Conservation (phyloP, 345 rosid genomes). For the Excoecaria cochinchinensis region DNA sequence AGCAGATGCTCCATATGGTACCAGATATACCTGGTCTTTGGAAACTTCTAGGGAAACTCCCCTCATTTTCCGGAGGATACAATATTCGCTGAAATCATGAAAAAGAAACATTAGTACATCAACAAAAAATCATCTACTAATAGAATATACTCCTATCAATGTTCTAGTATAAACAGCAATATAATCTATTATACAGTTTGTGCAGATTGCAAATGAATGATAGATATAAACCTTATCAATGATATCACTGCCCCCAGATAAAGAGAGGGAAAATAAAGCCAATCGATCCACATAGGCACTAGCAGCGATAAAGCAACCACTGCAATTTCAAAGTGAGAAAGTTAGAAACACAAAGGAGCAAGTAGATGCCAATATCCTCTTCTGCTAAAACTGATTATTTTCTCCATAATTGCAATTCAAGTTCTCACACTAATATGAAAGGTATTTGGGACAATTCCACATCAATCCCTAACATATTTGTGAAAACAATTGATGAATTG, state of each 20-base stretch:
- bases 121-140: not conserved
- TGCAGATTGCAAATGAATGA: not conserved
- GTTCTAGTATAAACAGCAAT: not conserved
- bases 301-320: conserved; percentile 77
- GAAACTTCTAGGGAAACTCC: conserved; percentile 35
- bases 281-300: conserved; percentile 82
- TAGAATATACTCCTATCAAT: not conserved
- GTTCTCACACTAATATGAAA: not conserved
- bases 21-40: conserved; percentile 51
- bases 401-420: not conserved
- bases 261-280: conserved; percentile 77
- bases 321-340: conserved; percentile 31
- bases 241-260: conserved; percentile 56
- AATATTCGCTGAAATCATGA: conserved; percentile 55
- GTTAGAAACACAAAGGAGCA: conserved; percentile 8
- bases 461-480: not conserved
- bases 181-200: not conserved
- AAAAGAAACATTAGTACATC: conserved; percentile 20
- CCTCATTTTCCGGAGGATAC: conserved; percentile 75
- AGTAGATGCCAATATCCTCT: not conserved
- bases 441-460: not conserved
- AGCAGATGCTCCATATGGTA: conserved; percentile 99
- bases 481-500: not conserved
- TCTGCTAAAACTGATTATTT: not conserved
- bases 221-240: conserved; percentile 58